A percentile compares a stretch with the other conserved stretches of the same genome.
phyloP scores from a whole-genome alignment of 768 basidiomycete species.

The Xanthoconium stramineum region DNA sequence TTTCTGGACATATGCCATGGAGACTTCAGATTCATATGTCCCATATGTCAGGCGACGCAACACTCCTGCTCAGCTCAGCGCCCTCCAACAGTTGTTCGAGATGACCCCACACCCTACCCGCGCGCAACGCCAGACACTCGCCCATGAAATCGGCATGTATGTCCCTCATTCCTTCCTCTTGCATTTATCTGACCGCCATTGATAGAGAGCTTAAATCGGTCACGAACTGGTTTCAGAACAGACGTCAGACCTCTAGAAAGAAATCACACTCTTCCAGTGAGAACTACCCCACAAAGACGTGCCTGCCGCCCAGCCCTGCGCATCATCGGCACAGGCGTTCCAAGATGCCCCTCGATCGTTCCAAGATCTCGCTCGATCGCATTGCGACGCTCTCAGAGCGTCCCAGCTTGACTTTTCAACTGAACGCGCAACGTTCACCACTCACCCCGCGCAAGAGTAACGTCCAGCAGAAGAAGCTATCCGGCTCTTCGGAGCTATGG shows the following conservation, averaged over 20 bases:
- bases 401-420: constrained; percentile 15
- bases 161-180: not conserved
- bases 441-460: constrained; percentile 30
- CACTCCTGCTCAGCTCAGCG: constrained; percentile 32
- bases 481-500: constrained; percentile 27
- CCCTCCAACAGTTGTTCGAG: constrained; percentile 36
- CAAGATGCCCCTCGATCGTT: constrained; percentile 20
- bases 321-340: constrained; percentile 5
- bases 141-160: constrained; percentile 39
- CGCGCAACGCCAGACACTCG: constrained; percentile 39
- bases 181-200: constrained; percentile 3
- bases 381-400: constrained; percentile 32
- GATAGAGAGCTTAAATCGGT: constrained; percentile 64
- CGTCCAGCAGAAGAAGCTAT: not conserved
- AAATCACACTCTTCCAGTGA: constrained; percentile 23
- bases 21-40: constrained; percentile 12
- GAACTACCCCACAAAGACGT: constrained; percentile 17
- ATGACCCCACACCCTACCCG: constrained; percentile 39
- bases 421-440: constrained; percentile 8
- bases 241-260: constrained; percentile 49
- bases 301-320: constrained; percentile 1
- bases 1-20: not conserved
- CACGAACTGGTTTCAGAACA: constrained; percentile 84
- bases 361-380: constrained; percentile 29
- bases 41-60: constrained; percentile 32